Conservation (phyloP, 768 basidiomycete species). For the Leucosporidium scottii region DNA sequence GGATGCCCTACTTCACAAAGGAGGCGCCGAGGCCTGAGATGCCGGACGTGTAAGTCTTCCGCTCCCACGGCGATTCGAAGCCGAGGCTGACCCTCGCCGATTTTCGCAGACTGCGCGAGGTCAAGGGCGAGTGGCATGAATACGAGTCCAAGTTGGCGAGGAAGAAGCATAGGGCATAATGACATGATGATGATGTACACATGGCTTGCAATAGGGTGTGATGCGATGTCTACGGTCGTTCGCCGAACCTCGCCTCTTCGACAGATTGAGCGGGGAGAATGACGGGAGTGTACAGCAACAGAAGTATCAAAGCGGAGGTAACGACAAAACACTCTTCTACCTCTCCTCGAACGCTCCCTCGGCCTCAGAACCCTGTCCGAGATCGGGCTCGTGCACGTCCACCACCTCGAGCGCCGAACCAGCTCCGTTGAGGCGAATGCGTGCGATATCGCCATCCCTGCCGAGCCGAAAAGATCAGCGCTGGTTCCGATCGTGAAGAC, state of each 20-base stretch:
- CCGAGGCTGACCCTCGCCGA: not conserved
- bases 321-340: too few relatives aligned
- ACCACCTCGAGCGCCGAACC: conserved; percentile 22
- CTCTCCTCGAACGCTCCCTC: too few relatives aligned
- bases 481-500: not conserved
- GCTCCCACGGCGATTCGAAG: too few relatives aligned
- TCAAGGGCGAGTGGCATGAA: conserved; percentile 98
- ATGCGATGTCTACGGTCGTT: too few relatives aligned
- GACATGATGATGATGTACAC: too few relatives aligned
- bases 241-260: too few relatives aligned
- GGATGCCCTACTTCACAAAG: conserved; percentile 70
- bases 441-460: conserved; percentile 23
- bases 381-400: conserved; percentile 9
- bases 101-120: conserved; percentile 55
- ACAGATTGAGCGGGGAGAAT: too few relatives aligned
- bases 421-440: conserved; percentile 8
- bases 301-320: too few relatives aligned
- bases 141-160: conserved; percentile 75
- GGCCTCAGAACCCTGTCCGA: not conserved
- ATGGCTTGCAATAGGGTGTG: too few relatives aligned
- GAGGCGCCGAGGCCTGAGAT: conserved; percentile 68
- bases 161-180: conserved; percentile 42
- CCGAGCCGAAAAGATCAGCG: not conserved
- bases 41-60: conserved; percentile 58
- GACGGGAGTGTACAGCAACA: too few relatives aligned